Percentiles rank a stretch among this genome's conserved stretches.
These are phyloP conservation scores for Cercophora newfieldiana DNA, from an alignment of 495 filamentous ascomycete species.

Conservation along the genomic window DNA sequence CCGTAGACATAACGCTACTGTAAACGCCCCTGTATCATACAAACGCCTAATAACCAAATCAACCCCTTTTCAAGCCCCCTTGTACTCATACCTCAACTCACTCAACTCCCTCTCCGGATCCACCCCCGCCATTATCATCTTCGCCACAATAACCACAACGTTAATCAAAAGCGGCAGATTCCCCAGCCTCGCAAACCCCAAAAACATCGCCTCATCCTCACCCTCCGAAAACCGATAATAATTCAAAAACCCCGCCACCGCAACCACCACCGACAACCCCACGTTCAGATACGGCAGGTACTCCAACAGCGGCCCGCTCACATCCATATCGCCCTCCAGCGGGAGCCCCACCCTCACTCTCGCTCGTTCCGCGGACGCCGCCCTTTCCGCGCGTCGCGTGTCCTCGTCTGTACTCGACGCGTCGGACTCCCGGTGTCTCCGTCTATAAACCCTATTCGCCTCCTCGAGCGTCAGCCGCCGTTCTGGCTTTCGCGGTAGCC, in stretches of 20 bases:
- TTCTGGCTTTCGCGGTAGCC: background rate
- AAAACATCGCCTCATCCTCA: constrained; percentile 2
- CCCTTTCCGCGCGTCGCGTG: constrained; percentile 1
- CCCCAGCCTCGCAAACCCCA: constrained; percentile 28
- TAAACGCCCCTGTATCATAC: background rate
- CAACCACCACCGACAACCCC: constrained; percentile 41
- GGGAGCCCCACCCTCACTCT: background rate
- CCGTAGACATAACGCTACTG: background rate
- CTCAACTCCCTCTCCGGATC: constrained; percentile 56
- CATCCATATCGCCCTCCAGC: background rate
- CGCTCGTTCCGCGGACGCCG: background rate
- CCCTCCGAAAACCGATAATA: constrained; percentile 4
- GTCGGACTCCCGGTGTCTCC: background rate
- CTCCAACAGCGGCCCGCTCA: constrained; percentile 38
- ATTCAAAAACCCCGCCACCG: constrained; percentile 34
- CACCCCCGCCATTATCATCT: constrained; percentile 55
- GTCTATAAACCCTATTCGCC: background rate
- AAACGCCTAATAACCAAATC: background rate
- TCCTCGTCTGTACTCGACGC: background rate
- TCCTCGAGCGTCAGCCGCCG: background rate
- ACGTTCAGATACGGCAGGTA: constrained; percentile 53
- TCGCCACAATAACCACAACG: constrained; percentile 48
- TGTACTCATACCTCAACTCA: constrained; percentile 57
- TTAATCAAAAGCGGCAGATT: constrained; percentile 48
- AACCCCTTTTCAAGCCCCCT: constrained; percentile 54